Evolutionary conservation across 805 yeast genomes (phyloP).

Genomic region (Candida pseudofarinosa): DNA sequence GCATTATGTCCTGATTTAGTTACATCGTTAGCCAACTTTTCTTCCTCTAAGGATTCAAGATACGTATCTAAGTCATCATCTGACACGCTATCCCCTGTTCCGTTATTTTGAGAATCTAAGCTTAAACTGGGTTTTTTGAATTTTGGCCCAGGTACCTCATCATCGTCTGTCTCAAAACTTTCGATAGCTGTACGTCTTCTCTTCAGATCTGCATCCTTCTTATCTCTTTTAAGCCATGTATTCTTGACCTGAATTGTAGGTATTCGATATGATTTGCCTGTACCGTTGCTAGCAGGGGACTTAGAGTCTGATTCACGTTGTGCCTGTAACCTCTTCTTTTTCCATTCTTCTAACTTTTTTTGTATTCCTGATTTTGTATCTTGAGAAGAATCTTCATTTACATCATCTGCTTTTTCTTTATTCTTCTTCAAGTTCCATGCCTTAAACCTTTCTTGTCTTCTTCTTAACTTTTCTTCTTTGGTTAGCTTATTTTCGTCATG

Average conservation of each 20-base stretch:
- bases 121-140: background rate
- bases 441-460: conserved; percentile 50
- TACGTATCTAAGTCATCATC: background rate
- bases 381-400: conserved; percentile 2
- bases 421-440: conserved; percentile 60
- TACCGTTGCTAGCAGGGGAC: background rate
- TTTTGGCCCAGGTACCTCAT: background rate
- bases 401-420: conserved; percentile 15
- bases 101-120: conserved; percentile 3
- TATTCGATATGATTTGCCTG: background rate
- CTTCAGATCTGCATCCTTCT: background rate
- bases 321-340: conserved; percentile 25
- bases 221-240: background rate
- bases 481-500: conserved; percentile 6
- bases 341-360: conserved; percentile 50
- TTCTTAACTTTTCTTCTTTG: conserved; percentile 31
- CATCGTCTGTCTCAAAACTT: conserved; percentile 13
- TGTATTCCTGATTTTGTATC: conserved; percentile 17
- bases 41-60: background rate
- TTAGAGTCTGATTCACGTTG: conserved; percentile 2
- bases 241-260: background rate
- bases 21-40: background rate
- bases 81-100: background rate
- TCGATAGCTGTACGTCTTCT: conserved; percentile 12
- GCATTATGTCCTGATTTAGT: background rate